A percentile compares a stretch with the other conserved stretches of the same genome.
phyloP scores from a whole-genome alignment of 164 flowering plant species.

The Malania oleifera region DNA sequence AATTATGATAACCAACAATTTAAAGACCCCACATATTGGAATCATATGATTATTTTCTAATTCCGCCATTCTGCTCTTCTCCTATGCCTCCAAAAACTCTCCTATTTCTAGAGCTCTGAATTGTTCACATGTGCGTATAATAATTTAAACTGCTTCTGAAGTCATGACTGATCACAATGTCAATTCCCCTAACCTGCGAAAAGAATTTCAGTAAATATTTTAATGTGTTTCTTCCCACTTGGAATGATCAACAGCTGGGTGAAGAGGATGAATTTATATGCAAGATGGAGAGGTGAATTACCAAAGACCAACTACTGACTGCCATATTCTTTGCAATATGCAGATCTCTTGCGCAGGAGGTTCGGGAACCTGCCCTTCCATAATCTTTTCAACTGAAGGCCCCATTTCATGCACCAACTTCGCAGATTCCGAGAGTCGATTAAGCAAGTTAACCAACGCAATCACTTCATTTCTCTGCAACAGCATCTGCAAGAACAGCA shows the following conservation, averaged over 20 bases:
- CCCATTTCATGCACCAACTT: slow-evolving; percentile 61
- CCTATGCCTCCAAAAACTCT: not conserved
- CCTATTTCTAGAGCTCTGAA: not conserved
- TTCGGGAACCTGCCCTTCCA: slow-evolving; percentile 23
- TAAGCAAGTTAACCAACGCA: slow-evolving; percentile 77
- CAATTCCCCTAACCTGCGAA: not conserved
- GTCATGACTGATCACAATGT: not conserved
- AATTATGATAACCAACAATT: no score
- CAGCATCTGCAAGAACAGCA: slow-evolving; percentile 51
- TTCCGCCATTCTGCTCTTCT: not conserved
- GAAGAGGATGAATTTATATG: not conserved
- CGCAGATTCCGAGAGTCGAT: slow-evolving; percentile 87
- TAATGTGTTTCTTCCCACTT: not conserved
- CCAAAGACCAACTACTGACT: slow-evolving; percentile 15
- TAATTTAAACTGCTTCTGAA: not conserved
- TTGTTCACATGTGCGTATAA: not conserved
- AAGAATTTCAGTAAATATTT: not conserved
- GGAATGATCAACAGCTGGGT: not conserved
- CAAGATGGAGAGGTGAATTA: slow-evolving; percentile 15
- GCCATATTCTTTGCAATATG: slow-evolving; percentile 23
- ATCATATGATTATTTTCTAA: no score
- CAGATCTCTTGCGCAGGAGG: slow-evolving; percentile 13
- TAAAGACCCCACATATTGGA: no score
- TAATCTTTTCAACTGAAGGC: slow-evolving; percentile 39
- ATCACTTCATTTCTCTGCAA: slow-evolving; percentile 94